Evolutionary conservation across 805 yeast species (phyloP).

Genomic region (Candida chauliodis): DNA sequence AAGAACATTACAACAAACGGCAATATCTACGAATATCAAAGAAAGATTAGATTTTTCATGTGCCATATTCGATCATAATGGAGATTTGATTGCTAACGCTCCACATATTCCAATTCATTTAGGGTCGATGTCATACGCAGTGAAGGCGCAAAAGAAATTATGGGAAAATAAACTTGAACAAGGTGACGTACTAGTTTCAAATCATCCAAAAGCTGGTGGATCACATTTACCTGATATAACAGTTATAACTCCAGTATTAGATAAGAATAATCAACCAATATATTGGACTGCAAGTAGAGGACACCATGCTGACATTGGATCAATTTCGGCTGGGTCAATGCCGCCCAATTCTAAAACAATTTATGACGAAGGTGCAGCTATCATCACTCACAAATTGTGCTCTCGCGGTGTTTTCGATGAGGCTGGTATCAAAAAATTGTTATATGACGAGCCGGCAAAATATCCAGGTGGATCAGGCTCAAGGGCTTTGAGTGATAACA

Average conservation of each 20-base stretch:
- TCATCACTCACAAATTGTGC: conserved; percentile 73
- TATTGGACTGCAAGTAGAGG: conserved; percentile 94
- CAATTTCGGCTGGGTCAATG: conserved; percentile 88
- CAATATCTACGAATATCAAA: conserved; percentile 44
- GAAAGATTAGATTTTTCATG: conserved; percentile 45
- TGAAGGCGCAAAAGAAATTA: conserved; percentile 35
- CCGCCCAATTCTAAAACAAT: conserved; percentile 86
- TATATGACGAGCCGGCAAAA: conserved; percentile 72
- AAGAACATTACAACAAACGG: conserved; percentile 40
- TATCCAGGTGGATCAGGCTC: conserved; percentile 89
- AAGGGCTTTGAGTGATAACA: conserved; percentile 75
- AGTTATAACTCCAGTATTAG: conserved; percentile 83
- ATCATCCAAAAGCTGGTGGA: conserved; percentile 44
- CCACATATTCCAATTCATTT: conserved; percentile 45
- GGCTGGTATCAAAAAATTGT: conserved; percentile 55
- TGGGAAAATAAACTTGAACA: conserved; percentile 38
- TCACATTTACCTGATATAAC: conserved; percentile 59
- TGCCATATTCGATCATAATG: conserved; percentile 40
- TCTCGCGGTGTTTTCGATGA: conserved; percentile 69
- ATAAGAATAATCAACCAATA: conserved; percentile 46
- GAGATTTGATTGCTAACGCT: conserved; percentile 45
- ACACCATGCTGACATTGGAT: conserved; percentile 96
- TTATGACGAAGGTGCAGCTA: conserved; percentile 89
- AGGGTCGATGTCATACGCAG: conserved; percentile 48
- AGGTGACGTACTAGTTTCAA: conserved; percentile 43